Evolutionary conservation across 768 basidiomycete species (phyloP).

Genomic region (Termitomyces bulborhizus): DNA sequence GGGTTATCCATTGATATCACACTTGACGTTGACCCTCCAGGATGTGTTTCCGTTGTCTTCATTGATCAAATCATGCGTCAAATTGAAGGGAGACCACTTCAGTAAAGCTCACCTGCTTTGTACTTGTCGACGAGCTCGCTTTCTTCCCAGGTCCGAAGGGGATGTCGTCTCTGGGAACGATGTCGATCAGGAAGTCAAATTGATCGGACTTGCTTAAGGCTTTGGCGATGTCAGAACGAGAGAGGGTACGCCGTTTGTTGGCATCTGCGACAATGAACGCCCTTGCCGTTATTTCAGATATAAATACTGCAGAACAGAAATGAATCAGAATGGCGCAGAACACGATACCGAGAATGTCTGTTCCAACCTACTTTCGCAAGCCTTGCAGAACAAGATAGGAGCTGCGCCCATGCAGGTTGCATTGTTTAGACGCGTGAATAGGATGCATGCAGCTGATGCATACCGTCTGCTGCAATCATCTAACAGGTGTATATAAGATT

Average conservation of each 20-base stretch:
- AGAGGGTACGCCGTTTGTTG: constrained; percentile 93
- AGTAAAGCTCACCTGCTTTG: constrained; percentile 12
- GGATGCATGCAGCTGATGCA: constrained; percentile 16
- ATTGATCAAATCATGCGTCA: neutral
- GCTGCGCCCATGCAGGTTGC: constrained; percentile 37
- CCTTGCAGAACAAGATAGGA: constrained; percentile 94
- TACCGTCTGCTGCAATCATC: constrained; percentile 99
- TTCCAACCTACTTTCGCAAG: constrained; percentile 83
- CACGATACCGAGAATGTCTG: neutral
- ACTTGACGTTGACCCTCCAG: constrained; percentile 6
- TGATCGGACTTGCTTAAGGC: constrained; percentile 91
- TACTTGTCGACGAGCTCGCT: constrained; percentile 4
- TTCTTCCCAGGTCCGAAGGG: constrained; percentile 26
- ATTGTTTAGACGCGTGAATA: constrained; percentile 12
- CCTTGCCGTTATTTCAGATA: constrained; percentile 91
- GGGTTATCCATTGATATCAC: constrained; percentile 5
- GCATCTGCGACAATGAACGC: constrained; percentile 95
- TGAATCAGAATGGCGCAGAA: neutral
- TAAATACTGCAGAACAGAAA: constrained; percentile 64
- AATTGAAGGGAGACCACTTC: neutral
- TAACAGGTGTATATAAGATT: constrained; percentile 20
- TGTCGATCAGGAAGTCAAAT: constrained; percentile 97
- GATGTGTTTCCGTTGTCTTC: constrained; percentile 2
- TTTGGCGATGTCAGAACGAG: constrained; percentile 89
- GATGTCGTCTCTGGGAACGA: constrained; percentile 81